Evolutionary conservation across 179 eudicot genomes (phyloP).

Genomic region (Gypsophila paniculata): DNA sequence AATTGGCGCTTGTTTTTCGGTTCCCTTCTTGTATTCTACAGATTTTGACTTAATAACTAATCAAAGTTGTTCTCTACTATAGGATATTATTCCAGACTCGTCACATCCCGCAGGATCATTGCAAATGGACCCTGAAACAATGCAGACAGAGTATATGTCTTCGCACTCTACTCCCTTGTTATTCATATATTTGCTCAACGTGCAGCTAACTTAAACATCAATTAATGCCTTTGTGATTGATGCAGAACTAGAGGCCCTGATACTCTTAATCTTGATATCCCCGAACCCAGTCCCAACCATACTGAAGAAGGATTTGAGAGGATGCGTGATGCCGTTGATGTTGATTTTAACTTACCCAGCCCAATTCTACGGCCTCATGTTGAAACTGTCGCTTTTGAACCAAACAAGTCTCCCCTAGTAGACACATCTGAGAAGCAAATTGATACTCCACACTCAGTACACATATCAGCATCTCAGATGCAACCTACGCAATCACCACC

Average conservation of each 20-base stretch:
- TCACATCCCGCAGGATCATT: conserved; percentile 23
- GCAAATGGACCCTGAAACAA: conserved; percentile 28
- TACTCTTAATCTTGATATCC: conserved; percentile 11
- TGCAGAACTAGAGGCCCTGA: conserved; percentile 28
- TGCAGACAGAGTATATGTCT: conserved; percentile 50
- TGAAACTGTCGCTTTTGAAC: conserved; percentile 25
- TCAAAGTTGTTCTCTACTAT: background rate
- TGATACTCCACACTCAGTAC: conserved; percentile 26
- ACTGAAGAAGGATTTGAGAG: conserved; percentile 34
- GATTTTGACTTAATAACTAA: background rate
- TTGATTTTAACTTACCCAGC: conserved; percentile 22
- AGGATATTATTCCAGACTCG: conserved; percentile 37
- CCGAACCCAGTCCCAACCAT: conserved; percentile 22
- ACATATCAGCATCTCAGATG: conserved; percentile 20
- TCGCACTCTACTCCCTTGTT: background rate
- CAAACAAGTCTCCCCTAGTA: conserved; percentile 33
- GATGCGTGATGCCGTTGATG: conserved; percentile 43
- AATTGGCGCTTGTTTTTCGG: background rate
- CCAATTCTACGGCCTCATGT: conserved; percentile 27
- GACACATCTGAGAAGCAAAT: conserved; percentile 31
- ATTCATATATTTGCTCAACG: background rate
- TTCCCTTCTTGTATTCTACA: background rate
- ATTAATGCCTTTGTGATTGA: conserved; percentile 12
- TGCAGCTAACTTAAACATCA: background rate
- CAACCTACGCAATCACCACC: conserved; percentile 30